These are phyloP conservation scores for Stephania japonica DNA, from an alignment of 164 flowering plant genomes.

Conservation along the genomic window DNA sequence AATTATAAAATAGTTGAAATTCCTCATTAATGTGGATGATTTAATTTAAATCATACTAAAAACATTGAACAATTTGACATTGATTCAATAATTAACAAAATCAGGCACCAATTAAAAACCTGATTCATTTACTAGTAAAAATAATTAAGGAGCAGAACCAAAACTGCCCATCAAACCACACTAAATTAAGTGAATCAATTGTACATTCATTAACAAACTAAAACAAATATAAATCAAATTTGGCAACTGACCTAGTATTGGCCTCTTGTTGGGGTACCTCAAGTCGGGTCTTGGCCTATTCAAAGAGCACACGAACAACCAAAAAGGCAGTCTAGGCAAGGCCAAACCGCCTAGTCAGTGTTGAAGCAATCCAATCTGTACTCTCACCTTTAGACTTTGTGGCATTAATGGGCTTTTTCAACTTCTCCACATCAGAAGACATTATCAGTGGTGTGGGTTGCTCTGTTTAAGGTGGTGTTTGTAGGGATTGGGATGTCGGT, in stretches of 20 bases:
- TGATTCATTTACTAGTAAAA: no score
- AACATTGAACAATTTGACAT: no score
- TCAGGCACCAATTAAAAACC: no score
- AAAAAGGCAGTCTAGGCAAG: slow-evolving; percentile 87
- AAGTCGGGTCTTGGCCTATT: slow-evolving; percentile 79
- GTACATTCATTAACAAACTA: no score
- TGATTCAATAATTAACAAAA: no score
- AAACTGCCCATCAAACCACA: no score
- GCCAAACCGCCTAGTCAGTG: slow-evolving; percentile 73
- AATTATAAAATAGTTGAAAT: no score
- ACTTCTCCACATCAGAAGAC: slow-evolving; percentile 21
- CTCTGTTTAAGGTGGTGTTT: slow-evolving; percentile 22
- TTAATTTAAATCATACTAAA: no score
- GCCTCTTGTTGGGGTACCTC: slow-evolving; percentile 72
- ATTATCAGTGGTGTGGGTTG: slow-evolving; percentile 13
- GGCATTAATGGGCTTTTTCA: slow-evolving; percentile 13
- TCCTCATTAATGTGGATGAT: no score
- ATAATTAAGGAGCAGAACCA: no score
- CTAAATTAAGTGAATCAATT: no score
- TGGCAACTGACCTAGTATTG: slow-evolving; percentile 46
- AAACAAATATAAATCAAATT: background rate
- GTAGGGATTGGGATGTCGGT: slow-evolving; percentile 23
- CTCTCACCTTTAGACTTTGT: slow-evolving; percentile 37
- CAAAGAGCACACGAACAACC: slow-evolving; percentile 75
- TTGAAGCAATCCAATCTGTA: slow-evolving; percentile 86